Evolutionary conservation across 1,139 yeast species (phyloP), one percentile per base, ranked within the genome.

Genomic region (Candida sojae): DNA sequence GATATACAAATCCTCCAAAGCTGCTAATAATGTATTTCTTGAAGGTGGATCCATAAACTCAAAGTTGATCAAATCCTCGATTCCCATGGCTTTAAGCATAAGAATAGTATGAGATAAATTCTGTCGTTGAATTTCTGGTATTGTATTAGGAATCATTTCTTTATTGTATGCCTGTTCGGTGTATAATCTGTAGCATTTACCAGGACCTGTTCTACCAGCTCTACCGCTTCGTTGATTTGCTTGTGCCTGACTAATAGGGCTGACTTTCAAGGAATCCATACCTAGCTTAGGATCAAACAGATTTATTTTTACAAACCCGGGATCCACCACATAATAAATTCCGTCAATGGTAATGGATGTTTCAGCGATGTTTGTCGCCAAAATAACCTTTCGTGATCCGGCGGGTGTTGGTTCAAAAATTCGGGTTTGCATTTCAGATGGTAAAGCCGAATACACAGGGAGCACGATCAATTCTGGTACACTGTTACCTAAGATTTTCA

Each of bases 301-400:
- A 62, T 93, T 93, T 68, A 93, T 98, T 66, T 93, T 93, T 29
- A 96, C 86, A 64, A 93, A 93, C 1, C 99, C 99, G 0, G 99
- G 98, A 64, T 93, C 99, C 48, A 93, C 96, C 42, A 93, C 99
- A 62, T 90, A 93, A 8, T 92, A 98, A 54, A 93, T 88, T 60
- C 99, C 99, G 64, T 93, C 99, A 61, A 93, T 93, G 50, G 99
- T 93, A 69, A 93, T 82, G 35, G 99, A 93, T 1, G 99, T 93
- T 74, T 93, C 99, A 5, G 99, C 99, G 64, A 93, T 93, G 62
- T 93, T 93, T 32, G 99, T 93, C 11, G 97, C 84, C 10, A 93
- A 80, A 58, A 93, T 88, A 36, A 92, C 89, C 68, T 93, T 93
- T 66, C 99, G 81, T 40, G 99, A 98, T 21, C 96, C 92, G 61